phyloP scores from a whole-genome alignment of 257 asterid species.

The Parsonsia alboflavescens region DNA sequence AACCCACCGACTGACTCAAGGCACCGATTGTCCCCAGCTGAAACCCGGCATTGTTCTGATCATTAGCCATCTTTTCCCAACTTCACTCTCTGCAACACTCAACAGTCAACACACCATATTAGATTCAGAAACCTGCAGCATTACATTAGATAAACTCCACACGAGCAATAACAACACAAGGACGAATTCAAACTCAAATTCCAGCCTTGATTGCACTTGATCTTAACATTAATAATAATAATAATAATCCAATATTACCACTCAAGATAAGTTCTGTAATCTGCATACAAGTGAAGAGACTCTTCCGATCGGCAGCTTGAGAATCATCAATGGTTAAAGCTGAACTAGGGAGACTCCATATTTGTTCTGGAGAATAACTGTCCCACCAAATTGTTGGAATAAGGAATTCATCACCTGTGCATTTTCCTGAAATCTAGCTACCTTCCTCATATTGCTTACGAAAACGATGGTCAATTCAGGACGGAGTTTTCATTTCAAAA shows the following conservation, averaged over 20 bases:
- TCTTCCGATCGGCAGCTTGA: background rate
- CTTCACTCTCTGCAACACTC: conserved; percentile 14
- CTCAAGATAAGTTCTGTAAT: background rate
- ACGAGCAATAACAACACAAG: background rate
- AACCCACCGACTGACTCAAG: conserved; percentile 66
- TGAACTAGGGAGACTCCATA: background rate
- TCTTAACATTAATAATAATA: background rate
- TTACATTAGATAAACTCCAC: background rate
- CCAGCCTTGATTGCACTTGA: conserved; percentile 2
- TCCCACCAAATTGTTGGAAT: too few species aligned
- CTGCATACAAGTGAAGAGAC: too few species aligned
- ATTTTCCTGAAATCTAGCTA: too few species aligned
- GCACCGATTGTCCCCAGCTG: conserved; percentile 82
- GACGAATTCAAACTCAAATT: background rate
- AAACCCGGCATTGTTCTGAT: conserved; percentile 46
- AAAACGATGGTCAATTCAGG: too few species aligned
- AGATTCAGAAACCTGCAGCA: conserved; percentile 14
- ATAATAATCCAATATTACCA: background rate
- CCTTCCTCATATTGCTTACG: too few species aligned
- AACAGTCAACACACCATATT: conserved; percentile 13
- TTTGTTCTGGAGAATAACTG: too few species aligned
- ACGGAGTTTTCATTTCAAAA: too few species aligned
- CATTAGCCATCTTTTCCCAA: conserved; percentile 54
- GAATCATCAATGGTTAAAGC: background rate
- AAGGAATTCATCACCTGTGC: too few species aligned